Base-by-base conservation (phyloP, 805 yeast species). In the Kluyveromyces lactis region DNA sequence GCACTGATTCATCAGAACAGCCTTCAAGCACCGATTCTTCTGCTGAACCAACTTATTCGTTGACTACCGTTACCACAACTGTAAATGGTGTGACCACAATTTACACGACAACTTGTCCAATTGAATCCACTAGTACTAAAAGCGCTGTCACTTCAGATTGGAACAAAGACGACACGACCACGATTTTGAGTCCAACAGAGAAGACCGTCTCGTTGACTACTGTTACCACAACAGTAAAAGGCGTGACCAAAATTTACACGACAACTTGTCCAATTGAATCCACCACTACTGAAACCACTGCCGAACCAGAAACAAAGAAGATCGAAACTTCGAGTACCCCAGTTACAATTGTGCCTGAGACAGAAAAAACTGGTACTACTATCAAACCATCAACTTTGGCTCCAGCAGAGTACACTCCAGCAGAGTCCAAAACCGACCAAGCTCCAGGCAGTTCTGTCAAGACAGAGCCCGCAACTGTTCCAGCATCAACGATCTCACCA, bases 41-140 rank as follows among this genome's bases (percentile, higher is more conserved):
- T 6, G 9, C 24, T 9, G 24, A 6, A 21, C 6, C 8, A 21
- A 21, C 24, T 21, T 21, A 6, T 21, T 21, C 24, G 9, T 21
- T 18, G 17, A 21, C 33, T 18, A 21, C 38, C 8, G 26, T 28
- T 15, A 32, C 42, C 6, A 13, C 38, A 13, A 33, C 26, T 11
- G 15, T 13, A 16, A 33, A 21, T 18, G 26, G 26, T 12, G n/a
- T 13, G n/a, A 16, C 21, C 12, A 24, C 15, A 9, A 15, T 26
- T 9, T 35, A 23, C 19, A 23, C 38, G 18, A 35, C 38, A n/a
- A 35, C 38, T 27, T 35, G 38, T 16, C 30, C 38, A 6, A 21
- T 15, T 15, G 5, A 11, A 24, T 23, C 30, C 31, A 13, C 38
- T 18, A 13, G 28, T n/a, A 31, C 24, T 13, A 15, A 18, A 26